Conservation (phyloP, 495 filamentous ascomycete genomes). For the Arthonia radiata region DNA sequence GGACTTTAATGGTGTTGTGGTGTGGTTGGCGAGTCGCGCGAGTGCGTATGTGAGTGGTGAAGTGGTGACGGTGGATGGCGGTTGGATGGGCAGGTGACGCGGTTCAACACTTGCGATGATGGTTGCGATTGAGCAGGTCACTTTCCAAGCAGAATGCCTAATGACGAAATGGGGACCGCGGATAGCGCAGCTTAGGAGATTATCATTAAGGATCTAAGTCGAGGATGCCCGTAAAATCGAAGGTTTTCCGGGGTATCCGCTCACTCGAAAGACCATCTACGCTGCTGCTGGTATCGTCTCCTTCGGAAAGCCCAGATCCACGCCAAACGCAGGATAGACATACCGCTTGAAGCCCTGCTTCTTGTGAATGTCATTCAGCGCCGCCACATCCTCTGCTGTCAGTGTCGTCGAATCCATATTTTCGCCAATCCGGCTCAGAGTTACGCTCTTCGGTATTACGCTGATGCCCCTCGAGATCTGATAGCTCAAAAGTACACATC, state of each 20-base stretch:
- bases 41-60: slow-evolving; percentile 67
- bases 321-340: slow-evolving; percentile 56
- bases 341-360: slow-evolving; percentile 39
- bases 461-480: slow-evolving; percentile 50
- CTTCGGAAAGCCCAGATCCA: slow-evolving; percentile 57
- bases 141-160: too few relatives aligned
- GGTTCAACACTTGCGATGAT: too few relatives aligned
- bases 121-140: too few relatives aligned
- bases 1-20: slow-evolving; percentile 66
- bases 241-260: too few relatives aligned
- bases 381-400: slow-evolving; percentile 37
- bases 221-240: too few relatives aligned
- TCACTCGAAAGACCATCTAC: too few relatives aligned
- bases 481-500: slow-evolving; percentile 46
- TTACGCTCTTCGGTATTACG: slow-evolving; percentile 62
- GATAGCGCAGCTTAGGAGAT: too few relatives aligned
- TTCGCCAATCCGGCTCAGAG: slow-evolving; percentile 43
- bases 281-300: too few relatives aligned
- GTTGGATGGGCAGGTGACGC: too few relatives aligned
- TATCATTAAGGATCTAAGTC: too few relatives aligned
- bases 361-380: slow-evolving; percentile 31
- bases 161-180: too few relatives aligned
- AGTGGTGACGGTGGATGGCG: slow-evolving; percentile 63
- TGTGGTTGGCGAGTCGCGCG: slow-evolving; percentile 53
- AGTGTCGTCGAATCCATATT: slow-evolving; percentile 47